Evolutionary conservation across 768 basidiomycete genomes (phyloP).

Genomic region (Phylloporus rhodoxanthus): DNA sequence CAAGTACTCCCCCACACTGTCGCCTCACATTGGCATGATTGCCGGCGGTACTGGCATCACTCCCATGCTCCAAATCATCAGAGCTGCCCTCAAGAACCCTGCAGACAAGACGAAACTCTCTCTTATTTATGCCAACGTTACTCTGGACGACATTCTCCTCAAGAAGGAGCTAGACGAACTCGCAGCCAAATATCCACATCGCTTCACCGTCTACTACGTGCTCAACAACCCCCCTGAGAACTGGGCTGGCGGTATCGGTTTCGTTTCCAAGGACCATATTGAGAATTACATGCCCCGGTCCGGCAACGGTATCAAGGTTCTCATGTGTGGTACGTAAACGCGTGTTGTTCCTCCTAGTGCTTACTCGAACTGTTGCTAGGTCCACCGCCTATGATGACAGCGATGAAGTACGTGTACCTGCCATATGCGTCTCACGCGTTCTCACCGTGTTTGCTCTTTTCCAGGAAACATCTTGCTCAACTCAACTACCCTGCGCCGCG

Average conservation of each 20-base stretch:
- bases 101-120: conserved; percentile 73
- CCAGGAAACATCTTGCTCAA: conserved; percentile 81
- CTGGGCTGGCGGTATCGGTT: conserved; percentile 90
- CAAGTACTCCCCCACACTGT: conserved; percentile 67
- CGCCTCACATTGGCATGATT: conserved; percentile 89
- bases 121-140: conserved; percentile 97
- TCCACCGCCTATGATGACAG: conserved; percentile 71
- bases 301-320: conserved; percentile 66
- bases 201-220: conserved; percentile 83
- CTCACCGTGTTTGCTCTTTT: conserved; percentile 1
- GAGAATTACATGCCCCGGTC: conserved; percentile 68
- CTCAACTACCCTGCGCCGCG: conserved; percentile 85
- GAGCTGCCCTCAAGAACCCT: conserved; percentile 88
- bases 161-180: conserved; percentile 83
- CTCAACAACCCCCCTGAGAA: conserved; percentile 87
- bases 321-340: conserved; percentile 70
- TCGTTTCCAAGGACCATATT: conserved; percentile 91
- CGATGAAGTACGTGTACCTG: conserved; percentile 62
- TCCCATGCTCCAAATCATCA: conserved; percentile 98
- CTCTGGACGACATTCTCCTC: conserved; percentile 86
- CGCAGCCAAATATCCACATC: conserved; percentile 49
- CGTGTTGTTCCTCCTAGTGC: conserved; percentile 7
- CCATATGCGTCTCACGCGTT: not conserved
- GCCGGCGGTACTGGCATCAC: conserved; percentile 98
- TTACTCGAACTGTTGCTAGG: conserved; percentile 31